Conservation (phyloP, 2,329 filamentous ascomycete genomes). For the Metarhizium guizhouense region DNA sequence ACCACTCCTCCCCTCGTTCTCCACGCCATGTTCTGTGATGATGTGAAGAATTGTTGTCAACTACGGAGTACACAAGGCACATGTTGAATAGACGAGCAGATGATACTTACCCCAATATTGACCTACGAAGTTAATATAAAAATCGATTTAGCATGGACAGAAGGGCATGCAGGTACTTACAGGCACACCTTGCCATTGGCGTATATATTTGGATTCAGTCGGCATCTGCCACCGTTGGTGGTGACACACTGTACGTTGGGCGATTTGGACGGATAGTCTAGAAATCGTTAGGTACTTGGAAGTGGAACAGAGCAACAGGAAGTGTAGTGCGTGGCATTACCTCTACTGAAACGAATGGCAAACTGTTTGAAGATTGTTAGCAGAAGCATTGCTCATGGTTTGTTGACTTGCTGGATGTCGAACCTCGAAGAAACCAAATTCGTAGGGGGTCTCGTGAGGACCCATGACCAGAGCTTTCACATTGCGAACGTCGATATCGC, state of each 20-base stretch:
- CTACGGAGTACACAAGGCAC: neutral
- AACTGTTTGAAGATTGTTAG: constrained; percentile 44
- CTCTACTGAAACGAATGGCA: constrained; percentile 64
- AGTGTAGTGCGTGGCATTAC: constrained; percentile 30
- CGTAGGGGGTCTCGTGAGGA: constrained; percentile 89
- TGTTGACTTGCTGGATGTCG: constrained; percentile 14
- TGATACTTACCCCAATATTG: constrained; percentile 65
- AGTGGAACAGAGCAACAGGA: neutral
- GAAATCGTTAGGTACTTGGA: constrained; percentile 1
- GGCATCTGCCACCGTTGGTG: constrained; percentile 78
- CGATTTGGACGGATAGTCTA: constrained; percentile 73
- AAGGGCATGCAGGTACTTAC: constrained; percentile 39
- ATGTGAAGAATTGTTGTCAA: neutral
- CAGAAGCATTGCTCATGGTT: neutral
- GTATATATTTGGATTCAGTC: constrained; percentile 98
- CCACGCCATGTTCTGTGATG: constrained; percentile 79
- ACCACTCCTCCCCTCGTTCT: constrained; percentile 89
- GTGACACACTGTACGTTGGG: constrained; percentile 60
- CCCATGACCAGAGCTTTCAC: constrained; percentile 85
- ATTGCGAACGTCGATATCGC: constrained; percentile 80
- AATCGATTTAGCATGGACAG: neutral
- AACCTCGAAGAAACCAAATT: constrained; percentile 96
- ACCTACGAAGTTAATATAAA: constrained; percentile 37
- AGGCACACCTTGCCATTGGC: constrained; percentile 84
- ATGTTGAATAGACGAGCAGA: neutral